A percentile compares a stretch with the other conserved stretches of the same genome.
Evolutionary conservation across 495 filamentous ascomycete species (phyloP).

Genomic region (Podospora conica): DNA sequence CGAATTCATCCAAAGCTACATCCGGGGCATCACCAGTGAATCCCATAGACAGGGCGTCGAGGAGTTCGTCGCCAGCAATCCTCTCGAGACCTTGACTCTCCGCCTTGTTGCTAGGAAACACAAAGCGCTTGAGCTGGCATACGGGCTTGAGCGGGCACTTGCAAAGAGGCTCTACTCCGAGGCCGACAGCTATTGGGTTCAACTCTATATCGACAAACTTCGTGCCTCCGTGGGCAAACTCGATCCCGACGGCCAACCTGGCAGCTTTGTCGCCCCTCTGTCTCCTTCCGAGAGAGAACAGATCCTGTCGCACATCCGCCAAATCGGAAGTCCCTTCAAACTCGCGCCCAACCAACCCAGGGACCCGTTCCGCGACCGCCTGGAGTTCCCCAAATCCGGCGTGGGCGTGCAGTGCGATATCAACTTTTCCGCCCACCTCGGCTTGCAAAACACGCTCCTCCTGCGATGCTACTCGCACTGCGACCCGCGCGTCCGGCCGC

Average conservation of each 20-base stretch:
- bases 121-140: conserved; percentile 41
- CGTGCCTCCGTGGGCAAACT: conserved; percentile 13
- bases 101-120: conserved; percentile 36
- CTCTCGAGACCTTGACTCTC: conserved; percentile 14
- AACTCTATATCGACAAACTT: conserved; percentile 35
- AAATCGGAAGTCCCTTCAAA: conserved; percentile 36
- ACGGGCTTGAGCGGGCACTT: conserved; percentile 43
- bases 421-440: conserved; percentile 75
- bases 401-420: conserved; percentile 77
- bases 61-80: conserved; percentile 23
- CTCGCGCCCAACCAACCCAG: conserved; percentile 43
- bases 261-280: conserved; percentile 25
- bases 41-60: conserved; percentile 32
- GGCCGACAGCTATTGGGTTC: conserved; percentile 24
- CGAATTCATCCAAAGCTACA: conserved; percentile 34
- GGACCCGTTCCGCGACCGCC: conserved; percentile 46
- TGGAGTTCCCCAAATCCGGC: conserved; percentile 65
- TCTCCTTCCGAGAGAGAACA: conserved; percentile 9
- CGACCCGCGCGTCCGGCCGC: conserved; percentile 63
- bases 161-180: conserved; percentile 34
- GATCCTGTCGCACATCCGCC: conserved; percentile 29
- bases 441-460: conserved; percentile 70
- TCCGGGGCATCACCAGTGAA: conserved; percentile 37
- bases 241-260: background rate
- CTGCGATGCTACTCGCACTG: conserved; percentile 70